Evolutionary conservation across 1,139 yeast genomes (phyloP).

Genomic region (Fermentozyma sake): DNA sequence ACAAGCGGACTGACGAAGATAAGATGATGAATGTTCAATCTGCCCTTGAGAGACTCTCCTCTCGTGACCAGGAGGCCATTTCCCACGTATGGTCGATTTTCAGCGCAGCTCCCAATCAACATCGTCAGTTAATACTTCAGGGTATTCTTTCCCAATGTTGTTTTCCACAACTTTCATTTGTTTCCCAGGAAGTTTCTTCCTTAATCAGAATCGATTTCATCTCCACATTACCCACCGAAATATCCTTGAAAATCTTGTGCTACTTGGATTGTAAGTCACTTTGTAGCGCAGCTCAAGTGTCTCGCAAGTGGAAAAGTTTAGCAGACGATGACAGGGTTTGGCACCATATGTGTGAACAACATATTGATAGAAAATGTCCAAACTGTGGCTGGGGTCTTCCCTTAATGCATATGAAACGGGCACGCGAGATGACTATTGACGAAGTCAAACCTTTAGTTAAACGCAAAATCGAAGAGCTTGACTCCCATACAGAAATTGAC

Average conservation of each 20-base stretch:
- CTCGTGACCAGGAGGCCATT: conserved; percentile 65
- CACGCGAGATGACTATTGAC: conserved; percentile 45
- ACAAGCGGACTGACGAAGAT: conserved; percentile 63
- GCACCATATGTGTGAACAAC: conserved; percentile 99
- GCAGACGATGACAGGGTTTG: conserved; percentile 97
- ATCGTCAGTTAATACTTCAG: conserved; percentile 70
- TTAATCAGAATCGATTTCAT: conserved; percentile 87
- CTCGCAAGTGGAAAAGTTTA: conserved; percentile 74
- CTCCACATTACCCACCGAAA: conserved; percentile 77
- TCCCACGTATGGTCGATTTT: conserved; percentile 77
- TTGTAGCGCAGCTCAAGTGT: conserved; percentile 91
- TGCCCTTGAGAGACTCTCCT: conserved; percentile 53
- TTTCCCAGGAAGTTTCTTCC: conserved; percentile 73
- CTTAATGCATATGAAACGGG: conserved; percentile 75
- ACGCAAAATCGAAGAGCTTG: conserved; percentile 23
- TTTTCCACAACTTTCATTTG: conserved; percentile 84
- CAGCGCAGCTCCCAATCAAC: conserved; percentile 64
- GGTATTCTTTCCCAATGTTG: conserved; percentile 90
- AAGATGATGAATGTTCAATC: conserved; percentile 62
- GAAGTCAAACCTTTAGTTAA: conserved; percentile 23
- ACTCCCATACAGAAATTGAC: too few relatives aligned
- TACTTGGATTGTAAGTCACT: conserved; percentile 87
- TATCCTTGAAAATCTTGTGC: conserved; percentile 78
- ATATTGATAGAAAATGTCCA: conserved; percentile 93
- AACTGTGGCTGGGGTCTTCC: conserved; percentile 99